A percentile compares a stretch with the other conserved stretches of the same genome.
phyloP scores from a whole-genome alignment of 768 basidiomycete genomes.

The Neoboletus brunneissimus region DNA sequence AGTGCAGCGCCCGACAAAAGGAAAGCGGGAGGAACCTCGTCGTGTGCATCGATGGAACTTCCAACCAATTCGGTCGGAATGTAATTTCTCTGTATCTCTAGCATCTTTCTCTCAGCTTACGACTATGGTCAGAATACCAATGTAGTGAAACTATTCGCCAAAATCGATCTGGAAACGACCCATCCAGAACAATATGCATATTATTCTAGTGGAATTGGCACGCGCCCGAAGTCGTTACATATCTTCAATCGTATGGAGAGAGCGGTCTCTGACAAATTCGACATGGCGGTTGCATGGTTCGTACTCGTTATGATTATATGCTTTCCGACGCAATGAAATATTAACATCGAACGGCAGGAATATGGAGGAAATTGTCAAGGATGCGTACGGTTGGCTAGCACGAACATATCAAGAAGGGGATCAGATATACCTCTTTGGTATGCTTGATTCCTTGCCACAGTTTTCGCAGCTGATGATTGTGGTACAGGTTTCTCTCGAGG shows the following conservation, averaged over 20 bases:
- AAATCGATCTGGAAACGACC: constrained; percentile 21
- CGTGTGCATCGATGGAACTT: constrained; percentile 26
- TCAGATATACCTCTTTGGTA: constrained; percentile 37
- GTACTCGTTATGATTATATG: background rate
- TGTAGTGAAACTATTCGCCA: constrained; percentile 36
- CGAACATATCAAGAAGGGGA: constrained; percentile 32
- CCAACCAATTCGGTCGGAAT: constrained; percentile 23
- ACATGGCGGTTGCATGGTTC: constrained; percentile 40
- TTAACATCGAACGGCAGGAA: constrained; percentile 30
- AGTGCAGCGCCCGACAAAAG: constrained; percentile 11
- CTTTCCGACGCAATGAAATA: background rate
- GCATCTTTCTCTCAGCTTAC: constrained; percentile 1
- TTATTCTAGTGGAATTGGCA: constrained; percentile 40
- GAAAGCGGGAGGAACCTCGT: constrained; percentile 20
- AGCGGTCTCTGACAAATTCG: constrained; percentile 27
- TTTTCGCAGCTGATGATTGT: background rate
- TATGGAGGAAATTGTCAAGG: constrained; percentile 34
- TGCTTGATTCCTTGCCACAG: background rate
- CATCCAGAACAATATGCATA: constrained; percentile 30
- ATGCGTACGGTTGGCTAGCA: constrained; percentile 35
- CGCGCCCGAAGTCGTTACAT: constrained; percentile 29
- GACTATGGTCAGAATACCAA: constrained; percentile 34
- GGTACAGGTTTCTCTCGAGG: constrained; percentile 42
- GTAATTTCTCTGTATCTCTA: background rate
- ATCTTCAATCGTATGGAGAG: constrained; percentile 19